phyloP scores from a whole-genome alignment of 768 basidiomycete species.

The Leccinum rimulosum region DNA sequence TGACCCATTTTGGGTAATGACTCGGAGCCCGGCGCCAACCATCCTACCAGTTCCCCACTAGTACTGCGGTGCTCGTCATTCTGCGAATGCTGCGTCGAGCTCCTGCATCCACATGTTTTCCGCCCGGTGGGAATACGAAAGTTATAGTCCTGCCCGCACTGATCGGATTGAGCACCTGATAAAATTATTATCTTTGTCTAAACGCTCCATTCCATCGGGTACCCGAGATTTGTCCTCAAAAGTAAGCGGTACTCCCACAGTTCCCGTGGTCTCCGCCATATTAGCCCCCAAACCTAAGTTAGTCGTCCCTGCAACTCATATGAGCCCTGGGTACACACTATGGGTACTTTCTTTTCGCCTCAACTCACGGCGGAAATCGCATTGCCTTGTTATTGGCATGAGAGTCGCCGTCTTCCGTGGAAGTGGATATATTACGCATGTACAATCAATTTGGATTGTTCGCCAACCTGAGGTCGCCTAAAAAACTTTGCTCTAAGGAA shows the following conservation, averaged over 20 bases:
- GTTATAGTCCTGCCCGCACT: not conserved
- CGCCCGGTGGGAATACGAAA: not conserved
- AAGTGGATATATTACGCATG: not conserved
- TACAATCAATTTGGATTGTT: not conserved
- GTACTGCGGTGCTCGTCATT: not conserved
- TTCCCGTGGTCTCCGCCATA: not conserved
- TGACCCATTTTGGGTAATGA: slow-evolving; percentile 5
- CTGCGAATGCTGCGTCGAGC: not conserved
- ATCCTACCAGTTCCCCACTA: not conserved
- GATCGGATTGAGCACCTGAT: not conserved
- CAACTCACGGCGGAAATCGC: not conserved
- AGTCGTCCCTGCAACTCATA: slow-evolving; percentile 2
- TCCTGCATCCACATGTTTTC: not conserved
- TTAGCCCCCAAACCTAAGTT: not conserved
- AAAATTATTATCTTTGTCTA: not conserved
- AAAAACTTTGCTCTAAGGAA: not conserved
- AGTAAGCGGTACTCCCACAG: slow-evolving; percentile 1
- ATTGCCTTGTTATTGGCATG: not conserved
- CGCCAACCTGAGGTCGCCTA: not conserved
- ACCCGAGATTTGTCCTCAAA: not conserved
- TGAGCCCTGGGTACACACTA: not conserved
- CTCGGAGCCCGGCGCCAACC: not conserved
- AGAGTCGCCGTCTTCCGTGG: not conserved
- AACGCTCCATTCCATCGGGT: not conserved
- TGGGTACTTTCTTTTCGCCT: not conserved